phyloP scores from a whole-genome alignment of 176 grass and related monocot species.

The Aegilops bicornis region DNA sequence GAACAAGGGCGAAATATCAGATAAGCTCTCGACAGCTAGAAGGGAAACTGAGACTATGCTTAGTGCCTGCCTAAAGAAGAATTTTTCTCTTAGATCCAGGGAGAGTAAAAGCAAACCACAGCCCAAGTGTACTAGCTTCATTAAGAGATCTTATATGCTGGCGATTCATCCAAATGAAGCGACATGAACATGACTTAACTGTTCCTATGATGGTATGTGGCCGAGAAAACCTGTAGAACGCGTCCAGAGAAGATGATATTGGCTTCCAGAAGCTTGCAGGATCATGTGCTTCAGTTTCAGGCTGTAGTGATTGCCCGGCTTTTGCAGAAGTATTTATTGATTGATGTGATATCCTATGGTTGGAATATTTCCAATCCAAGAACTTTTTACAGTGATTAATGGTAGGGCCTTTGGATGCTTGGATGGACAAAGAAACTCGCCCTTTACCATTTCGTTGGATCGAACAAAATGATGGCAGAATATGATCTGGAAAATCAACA shows the following conservation, averaged over 20 bases:
- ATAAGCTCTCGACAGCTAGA: conserved; percentile 67
- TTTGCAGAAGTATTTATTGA: conserved; percentile 39
- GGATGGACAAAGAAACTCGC: conserved; percentile 25
- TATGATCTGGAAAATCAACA: conserved; percentile 41
- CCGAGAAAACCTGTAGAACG: conserved; percentile 96
- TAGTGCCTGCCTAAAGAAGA: conserved; percentile 64
- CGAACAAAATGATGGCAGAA: conserved; percentile 27
- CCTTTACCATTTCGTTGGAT: conserved; percentile 27
- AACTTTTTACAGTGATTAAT: conserved; percentile 17
- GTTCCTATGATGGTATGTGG: conserved; percentile 99
- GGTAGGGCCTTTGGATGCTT: conserved; percentile 22
- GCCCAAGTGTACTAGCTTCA: neutral
- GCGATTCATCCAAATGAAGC: conserved; percentile 15
- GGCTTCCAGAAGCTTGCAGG: conserved; percentile 48
- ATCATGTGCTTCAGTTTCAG: conserved; percentile 61
- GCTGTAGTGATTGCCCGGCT: conserved; percentile 48
- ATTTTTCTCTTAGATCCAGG: conserved; percentile 30
- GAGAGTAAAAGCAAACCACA: neutral
- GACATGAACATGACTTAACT: conserved; percentile 57
- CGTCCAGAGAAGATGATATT: conserved; percentile 67
- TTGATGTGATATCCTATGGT: conserved; percentile 32
- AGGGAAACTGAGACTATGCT: conserved; percentile 98
- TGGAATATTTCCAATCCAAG: conserved; percentile 28
- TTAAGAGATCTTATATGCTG: neutral
- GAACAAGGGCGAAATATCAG: conserved; percentile 89